Evolutionary conservation across 2,329 filamentous ascomycete species (phyloP).

Genomic region (Fusarium coicis): DNA sequence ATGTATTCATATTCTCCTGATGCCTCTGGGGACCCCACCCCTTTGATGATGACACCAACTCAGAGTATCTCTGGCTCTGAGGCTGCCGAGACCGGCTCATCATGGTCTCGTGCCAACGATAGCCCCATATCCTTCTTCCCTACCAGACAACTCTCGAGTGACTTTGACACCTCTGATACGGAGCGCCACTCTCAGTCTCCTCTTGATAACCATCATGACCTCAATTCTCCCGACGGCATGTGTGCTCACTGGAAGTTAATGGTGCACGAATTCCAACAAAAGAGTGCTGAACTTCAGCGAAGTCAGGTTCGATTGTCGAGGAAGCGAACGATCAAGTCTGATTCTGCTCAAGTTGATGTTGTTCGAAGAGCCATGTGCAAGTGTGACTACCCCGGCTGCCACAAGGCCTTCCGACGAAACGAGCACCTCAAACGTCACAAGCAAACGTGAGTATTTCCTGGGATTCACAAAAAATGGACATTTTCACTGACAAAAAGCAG

Average conservation of each 20-base stretch:
- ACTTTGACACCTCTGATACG: slow-evolving; percentile 49
- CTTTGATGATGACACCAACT: slow-evolving; percentile 55
- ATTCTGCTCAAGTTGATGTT: slow-evolving; percentile 49
- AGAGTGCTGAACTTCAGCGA: slow-evolving; percentile 56
- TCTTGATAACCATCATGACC: slow-evolving; percentile 46
- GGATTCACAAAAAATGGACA: not conserved
- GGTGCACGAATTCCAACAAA: slow-evolving; percentile 56
- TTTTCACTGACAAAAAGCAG: slow-evolving; percentile 18
- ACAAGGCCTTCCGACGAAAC: slow-evolving; percentile 61
- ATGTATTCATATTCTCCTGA: slow-evolving; percentile 52
- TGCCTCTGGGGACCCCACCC: slow-evolving; percentile 45
- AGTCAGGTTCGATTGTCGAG: slow-evolving; percentile 51
- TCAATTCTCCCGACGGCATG: slow-evolving; percentile 48
- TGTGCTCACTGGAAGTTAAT: slow-evolving; percentile 54
- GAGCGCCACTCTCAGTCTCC: slow-evolving; percentile 52
- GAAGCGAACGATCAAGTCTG: slow-evolving; percentile 46
- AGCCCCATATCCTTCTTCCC: slow-evolving; percentile 55
- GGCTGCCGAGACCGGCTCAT: slow-evolving; percentile 50
- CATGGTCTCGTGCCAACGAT: slow-evolving; percentile 54
- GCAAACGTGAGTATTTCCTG: slow-evolving; percentile 56
- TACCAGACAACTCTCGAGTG: slow-evolving; percentile 47
- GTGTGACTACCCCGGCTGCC: slow-evolving; percentile 59
- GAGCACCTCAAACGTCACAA: slow-evolving; percentile 68
- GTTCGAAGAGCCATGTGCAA: slow-evolving; percentile 55
- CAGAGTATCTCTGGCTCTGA: slow-evolving; percentile 54